These are phyloP conservation scores for Candida qinlingensis DNA, from an alignment of 805 yeast species.

Conservation along the genomic window DNA sequence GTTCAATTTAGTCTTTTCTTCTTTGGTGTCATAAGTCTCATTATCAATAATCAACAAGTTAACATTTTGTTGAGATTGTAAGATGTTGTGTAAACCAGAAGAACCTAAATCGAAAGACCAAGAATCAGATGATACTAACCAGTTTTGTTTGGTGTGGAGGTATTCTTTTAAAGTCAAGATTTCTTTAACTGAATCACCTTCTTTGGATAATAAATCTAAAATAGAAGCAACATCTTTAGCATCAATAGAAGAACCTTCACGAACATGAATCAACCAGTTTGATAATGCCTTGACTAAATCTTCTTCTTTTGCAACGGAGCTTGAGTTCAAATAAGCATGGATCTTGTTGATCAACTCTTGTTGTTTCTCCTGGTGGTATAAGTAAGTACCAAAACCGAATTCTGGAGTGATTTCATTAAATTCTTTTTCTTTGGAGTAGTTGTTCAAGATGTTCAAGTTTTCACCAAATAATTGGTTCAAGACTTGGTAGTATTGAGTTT, in stretches of 20 bases:
- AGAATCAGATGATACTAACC: constrained; percentile 92
- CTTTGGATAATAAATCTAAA: constrained; percentile 25
- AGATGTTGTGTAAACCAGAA: constrained; percentile 83
- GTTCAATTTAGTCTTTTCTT: constrained; percentile 25
- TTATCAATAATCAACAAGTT: constrained; percentile 86
- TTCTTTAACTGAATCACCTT: constrained; percentile 36
- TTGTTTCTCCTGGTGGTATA: constrained; percentile 51
- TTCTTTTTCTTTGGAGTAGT: constrained; percentile 36
- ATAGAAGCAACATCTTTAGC: constrained; percentile 26
- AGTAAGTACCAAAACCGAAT: constrained; percentile 76
- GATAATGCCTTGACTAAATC: constrained; percentile 39
- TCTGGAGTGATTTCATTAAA: constrained; percentile 65
- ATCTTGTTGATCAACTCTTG: constrained; percentile 40
- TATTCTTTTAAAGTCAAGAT: constrained; percentile 42
- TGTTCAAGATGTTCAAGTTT: constrained; percentile 57
- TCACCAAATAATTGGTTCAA: constrained; percentile 60
- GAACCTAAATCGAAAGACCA: constrained; percentile 94
- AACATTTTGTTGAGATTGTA: constrained; percentile 69
- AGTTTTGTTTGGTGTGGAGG: constrained; percentile 48
- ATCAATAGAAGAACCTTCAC: constrained; percentile 29
- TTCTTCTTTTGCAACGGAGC: constrained; percentile 8
- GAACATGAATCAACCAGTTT: constrained; percentile 60
- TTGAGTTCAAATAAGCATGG: constrained; percentile 32
- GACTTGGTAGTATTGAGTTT: constrained; percentile 72
- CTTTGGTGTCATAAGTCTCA: constrained; percentile 53